Evolutionary conservation across 495 filamentous ascomycete species (phyloP), one percentile per base, ranked within the genome.

Genomic region (Lasiosphaeria ovina): DNA sequence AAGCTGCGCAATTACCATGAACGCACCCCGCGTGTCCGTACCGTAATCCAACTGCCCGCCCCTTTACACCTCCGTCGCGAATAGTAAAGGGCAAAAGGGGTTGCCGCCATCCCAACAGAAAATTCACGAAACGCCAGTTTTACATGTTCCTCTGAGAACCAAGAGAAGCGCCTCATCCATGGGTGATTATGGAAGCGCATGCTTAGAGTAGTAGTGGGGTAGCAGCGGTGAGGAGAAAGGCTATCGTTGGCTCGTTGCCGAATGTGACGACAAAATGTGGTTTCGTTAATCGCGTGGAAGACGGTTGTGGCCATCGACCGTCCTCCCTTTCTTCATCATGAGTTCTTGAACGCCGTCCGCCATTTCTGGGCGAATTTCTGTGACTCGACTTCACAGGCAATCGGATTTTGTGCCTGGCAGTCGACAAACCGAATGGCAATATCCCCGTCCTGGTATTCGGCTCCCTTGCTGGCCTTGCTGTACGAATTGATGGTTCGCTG

Each of bases 401-500:
- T 73, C 8, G 73, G 70, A 6, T 70, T 64, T 35, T 79, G 75
- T n/a, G 73, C 70, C 11, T 85, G 80, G 70, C 95, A 99, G 32
- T 82, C 85, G 16, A 78, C 74, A 60, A 98, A 90, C 16, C 85
- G 79, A 63, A 95, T 83, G 1, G 92, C 80, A 52, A 97, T 87
- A 66, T 99, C 94, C 0, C 91, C 95, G n/a, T 95, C 90, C 66
- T 85, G 79, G 72, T 89, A 93, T 66, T 83, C 79, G 33, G 72
- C 76, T 3, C 78, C 77, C 40, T 71, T 56, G 7, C 65, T 63
- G 31, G 50, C 66, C 36, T 71, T 72, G 50, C 69, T 72, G 70
- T 96, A 96, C 4, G 91, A 79, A 71, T 95, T 96, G 66, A 99
- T 73, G 42, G 81, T 76, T 17, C 86, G 82, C 75, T 98, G 93